A percentile compares a stretch with the other conserved stretches of the same genome.
phyloP scores from a whole-genome alignment of 2,329 filamentous ascomycete genomes.

The Byssoonygena ceratinophila region DNA sequence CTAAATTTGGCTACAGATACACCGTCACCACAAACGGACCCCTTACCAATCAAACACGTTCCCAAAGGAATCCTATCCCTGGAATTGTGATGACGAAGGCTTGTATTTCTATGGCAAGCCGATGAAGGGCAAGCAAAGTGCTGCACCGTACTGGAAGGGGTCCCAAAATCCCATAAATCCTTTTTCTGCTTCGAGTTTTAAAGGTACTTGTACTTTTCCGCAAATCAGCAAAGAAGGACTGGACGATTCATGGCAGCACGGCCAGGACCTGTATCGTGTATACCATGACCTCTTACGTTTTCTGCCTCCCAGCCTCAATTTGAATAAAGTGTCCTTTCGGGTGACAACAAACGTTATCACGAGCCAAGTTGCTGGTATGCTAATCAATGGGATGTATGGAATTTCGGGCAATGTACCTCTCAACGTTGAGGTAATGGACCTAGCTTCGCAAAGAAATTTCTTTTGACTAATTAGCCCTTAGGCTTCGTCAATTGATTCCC shows the following conservation, averaged over 20 bases:
- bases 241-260: constrained; percentile 65
- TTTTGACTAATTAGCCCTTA: not conserved
- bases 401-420: constrained; percentile 37
- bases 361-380: constrained; percentile 65
- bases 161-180: constrained; percentile 56
- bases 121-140: constrained; percentile 36
- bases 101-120: constrained; percentile 60
- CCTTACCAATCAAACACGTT: constrained; percentile 70
- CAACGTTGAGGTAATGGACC: constrained; percentile 36
- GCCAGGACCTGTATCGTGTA: constrained; percentile 63
- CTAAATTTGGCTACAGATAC: constrained; percentile 43
- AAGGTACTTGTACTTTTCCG: constrained; percentile 67
- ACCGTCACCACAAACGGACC: constrained; percentile 75
- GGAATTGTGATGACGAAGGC: constrained; percentile 60
- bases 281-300: constrained; percentile 61
- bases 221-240: constrained; percentile 65
- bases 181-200: constrained; percentile 55
- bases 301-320: constrained; percentile 45
- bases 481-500: constrained; percentile 43
- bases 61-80: constrained; percentile 59
- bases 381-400: constrained; percentile 59
- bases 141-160: constrained; percentile 55
- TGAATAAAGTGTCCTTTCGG: constrained; percentile 49
- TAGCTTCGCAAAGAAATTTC: not conserved
- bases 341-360: constrained; percentile 79